phyloP scores from a whole-genome alignment of 345 rosid species.

The Laguncularia racemosa region DNA sequence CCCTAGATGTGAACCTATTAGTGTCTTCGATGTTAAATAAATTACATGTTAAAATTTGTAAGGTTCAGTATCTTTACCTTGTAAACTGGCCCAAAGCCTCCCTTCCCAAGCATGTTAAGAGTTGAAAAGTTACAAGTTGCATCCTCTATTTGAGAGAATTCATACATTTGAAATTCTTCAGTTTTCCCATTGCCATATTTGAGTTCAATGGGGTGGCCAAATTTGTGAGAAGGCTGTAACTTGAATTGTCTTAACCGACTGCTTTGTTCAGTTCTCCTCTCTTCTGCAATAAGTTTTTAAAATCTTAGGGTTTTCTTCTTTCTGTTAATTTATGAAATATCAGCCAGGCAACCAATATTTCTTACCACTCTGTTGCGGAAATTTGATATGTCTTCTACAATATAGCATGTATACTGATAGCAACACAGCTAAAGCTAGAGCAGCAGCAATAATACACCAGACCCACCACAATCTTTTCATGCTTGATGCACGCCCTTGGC shows the following conservation, averaged over 20 bases:
- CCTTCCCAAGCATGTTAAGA: slow-evolving; percentile 34
- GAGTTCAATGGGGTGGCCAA: not conserved
- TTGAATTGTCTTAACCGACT: not conserved
- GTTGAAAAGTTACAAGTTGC: slow-evolving; percentile 26
- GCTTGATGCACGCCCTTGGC: not conserved
- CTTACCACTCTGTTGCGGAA: slow-evolving; percentile 9
- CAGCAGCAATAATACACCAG: slow-evolving; percentile 6
- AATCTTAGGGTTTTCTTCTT: not conserved
- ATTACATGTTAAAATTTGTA: not conserved
- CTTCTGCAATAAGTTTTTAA: not conserved
- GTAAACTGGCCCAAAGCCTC: slow-evolving; percentile 41
- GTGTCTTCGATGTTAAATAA: not conserved
- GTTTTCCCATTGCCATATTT: slow-evolving; percentile 8
- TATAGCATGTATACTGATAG: slow-evolving; percentile 3
- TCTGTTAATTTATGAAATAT: not conserved
- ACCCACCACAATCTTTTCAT: slow-evolving; percentile 9
- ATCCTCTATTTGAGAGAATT: slow-evolving; percentile 18
- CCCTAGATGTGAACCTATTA: slow-evolving; percentile 14
- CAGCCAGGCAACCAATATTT: not conserved
- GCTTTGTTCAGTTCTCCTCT: not conserved
- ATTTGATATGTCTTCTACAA: slow-evolving; percentile 5
- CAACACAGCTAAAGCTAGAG: not conserved
- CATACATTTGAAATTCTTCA: slow-evolving; percentile 23
- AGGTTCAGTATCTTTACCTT: slow-evolving; percentile 17
- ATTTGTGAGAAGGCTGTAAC: slow-evolving; percentile 1